Percentiles rank a stretch among this genome's conserved stretches.
These are phyloP conservation scores for Colletotrichum viniferum DNA, from an alignment of 2,329 filamentous ascomycete species.

Conservation along the genomic window DNA sequence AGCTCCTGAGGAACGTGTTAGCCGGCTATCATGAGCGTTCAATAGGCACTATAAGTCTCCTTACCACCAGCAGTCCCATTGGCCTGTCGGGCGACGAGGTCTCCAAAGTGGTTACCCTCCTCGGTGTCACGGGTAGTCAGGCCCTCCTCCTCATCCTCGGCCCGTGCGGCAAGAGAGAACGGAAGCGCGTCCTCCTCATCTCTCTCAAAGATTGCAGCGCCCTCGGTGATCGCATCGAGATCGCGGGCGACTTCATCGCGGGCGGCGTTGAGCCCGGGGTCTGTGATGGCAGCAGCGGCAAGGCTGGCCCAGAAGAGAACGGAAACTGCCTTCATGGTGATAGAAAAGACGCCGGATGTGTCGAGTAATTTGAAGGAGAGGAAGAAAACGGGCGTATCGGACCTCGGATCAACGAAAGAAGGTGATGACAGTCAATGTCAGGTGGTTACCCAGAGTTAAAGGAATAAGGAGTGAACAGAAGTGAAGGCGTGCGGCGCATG, in stretches of 20 bases:
- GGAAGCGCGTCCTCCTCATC: background rate
- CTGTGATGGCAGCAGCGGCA: background rate
- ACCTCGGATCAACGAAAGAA: background rate
- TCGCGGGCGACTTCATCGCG: background rate
- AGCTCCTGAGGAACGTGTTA: background rate
- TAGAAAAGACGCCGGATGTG: background rate
- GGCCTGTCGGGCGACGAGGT: background rate
- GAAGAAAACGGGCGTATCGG: background rate
- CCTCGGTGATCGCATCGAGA: background rate
- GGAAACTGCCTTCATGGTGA: slow-evolving; percentile 7
- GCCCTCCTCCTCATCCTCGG: background rate
- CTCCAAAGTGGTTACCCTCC: background rate
- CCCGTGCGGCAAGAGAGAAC: background rate
- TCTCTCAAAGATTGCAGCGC: background rate
- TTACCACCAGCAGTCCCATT: background rate
- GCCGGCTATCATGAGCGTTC: background rate
- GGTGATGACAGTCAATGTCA: background rate
- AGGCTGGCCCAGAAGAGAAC: slow-evolving; percentile 5
- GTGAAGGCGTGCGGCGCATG: background rate
- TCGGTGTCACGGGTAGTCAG: background rate
- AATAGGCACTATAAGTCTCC: background rate
- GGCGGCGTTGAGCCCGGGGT: background rate
- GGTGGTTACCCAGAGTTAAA: background rate
- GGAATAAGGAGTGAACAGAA: background rate
- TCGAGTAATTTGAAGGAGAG: background rate